Conservation (phyloP, 768 basidiomycete genomes). For the Boletus patriciae region DNA sequence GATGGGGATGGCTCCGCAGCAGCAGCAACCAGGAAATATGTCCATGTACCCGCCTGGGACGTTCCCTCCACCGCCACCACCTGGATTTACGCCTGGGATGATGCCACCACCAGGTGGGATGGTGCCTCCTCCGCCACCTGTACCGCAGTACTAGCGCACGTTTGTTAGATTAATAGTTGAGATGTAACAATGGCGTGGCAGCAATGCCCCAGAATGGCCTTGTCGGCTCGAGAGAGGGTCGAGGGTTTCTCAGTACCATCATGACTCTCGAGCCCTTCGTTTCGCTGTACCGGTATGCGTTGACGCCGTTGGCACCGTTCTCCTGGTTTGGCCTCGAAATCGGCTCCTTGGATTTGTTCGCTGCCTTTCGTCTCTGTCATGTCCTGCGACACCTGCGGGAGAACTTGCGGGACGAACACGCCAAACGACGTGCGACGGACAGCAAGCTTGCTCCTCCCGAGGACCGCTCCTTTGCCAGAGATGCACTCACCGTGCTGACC, state of each 20-base stretch:
- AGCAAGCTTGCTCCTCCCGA: conserved; percentile 40
- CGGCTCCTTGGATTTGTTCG: conserved; percentile 65
- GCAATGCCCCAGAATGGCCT: neutral
- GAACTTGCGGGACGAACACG: conserved; percentile 43
- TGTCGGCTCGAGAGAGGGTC: neutral
- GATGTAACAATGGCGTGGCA: neutral
- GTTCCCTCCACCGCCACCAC: conserved; percentile 63
- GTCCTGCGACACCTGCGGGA: conserved; percentile 69
- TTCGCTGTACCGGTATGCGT: conserved; percentile 49
- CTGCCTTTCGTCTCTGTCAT: conserved; percentile 67
- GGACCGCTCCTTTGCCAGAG: conserved; percentile 56
- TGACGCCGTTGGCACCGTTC: conserved; percentile 64
- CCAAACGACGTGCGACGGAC: conserved; percentile 36
- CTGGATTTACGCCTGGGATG: conserved; percentile 60
- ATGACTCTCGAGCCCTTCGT: conserved; percentile 45
- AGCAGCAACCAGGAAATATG: conserved; percentile 38
- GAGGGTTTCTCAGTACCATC: neutral
- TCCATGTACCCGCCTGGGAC: conserved; percentile 46
- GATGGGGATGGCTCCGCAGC: conserved; percentile 39
- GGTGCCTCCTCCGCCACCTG: conserved; percentile 47
- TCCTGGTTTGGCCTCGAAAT: conserved; percentile 62
- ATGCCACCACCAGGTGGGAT: conserved; percentile 37
- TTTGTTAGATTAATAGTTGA: conserved; percentile 6
- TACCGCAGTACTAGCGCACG: conserved; percentile 32
- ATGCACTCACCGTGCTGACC: conserved; percentile 54